phyloP scores from a whole-genome alignment of 768 basidiomycete species.

The Phaffia tasmanica region DNA sequence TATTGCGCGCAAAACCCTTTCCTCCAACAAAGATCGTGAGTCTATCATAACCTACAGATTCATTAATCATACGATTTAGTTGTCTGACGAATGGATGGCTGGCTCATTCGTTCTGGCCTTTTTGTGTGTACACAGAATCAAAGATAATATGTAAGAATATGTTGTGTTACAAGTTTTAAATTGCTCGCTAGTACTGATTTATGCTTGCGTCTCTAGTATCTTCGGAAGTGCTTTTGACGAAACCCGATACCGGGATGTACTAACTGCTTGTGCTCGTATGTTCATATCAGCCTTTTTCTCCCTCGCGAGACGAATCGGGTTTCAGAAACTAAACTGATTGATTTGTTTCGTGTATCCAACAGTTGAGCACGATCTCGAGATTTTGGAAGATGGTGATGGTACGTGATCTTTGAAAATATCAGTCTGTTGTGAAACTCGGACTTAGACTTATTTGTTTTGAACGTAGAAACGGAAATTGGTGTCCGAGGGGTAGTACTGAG shows the following conservation, averaged over 20 bases:
- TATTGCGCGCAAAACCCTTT: conserved; percentile 22
- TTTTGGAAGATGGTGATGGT: conserved; percentile 28
- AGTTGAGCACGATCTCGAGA: conserved; percentile 26
- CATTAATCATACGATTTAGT: too few species aligned
- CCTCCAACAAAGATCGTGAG: conserved; percentile 1
- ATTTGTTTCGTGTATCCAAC: background rate
- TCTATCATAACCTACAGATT: too few species aligned
- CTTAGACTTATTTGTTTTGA: too few species aligned
- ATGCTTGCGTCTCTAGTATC: background rate
- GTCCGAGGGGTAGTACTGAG: conserved; percentile 3
- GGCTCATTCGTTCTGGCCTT: too few species aligned
- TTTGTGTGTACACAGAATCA: background rate
- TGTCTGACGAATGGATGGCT: too few species aligned
- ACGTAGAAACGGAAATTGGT: conserved; percentile 26
- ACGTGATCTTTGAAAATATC: too few species aligned
- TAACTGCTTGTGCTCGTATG: conserved; percentile 10
- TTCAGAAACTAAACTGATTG: too few species aligned
- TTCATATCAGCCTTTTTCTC: too few species aligned
- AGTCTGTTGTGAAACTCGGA: too few species aligned
- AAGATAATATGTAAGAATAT: conserved; percentile 13
- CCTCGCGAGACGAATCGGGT: too few species aligned
- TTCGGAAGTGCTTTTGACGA: conserved; percentile 9
- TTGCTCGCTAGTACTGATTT: too few species aligned
- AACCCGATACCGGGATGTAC: conserved; percentile 11
- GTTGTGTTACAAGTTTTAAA: too few species aligned